phyloP scores from a whole-genome alignment of 345 rosid genomes.

The Mangifera indica region DNA sequence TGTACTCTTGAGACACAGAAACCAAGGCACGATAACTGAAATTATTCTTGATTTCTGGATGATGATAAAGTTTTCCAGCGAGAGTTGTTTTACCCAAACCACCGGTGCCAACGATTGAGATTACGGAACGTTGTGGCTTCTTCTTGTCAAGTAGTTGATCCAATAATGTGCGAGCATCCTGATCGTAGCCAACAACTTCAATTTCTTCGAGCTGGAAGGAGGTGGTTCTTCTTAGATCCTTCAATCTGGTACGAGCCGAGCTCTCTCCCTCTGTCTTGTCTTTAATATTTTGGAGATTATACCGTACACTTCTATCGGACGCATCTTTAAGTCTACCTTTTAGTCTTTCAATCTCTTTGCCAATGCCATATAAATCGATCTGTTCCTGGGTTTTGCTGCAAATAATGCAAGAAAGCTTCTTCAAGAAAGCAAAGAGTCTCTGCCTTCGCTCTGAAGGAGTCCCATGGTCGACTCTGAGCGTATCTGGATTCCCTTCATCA shows the following conservation, averaged over 20 bases:
- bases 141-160: background rate
- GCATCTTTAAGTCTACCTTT: slow-evolving; percentile 12
- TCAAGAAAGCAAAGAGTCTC: background rate
- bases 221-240: slow-evolving; percentile 23
- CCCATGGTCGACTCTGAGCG: too few relatives aligned
- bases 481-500: too few relatives aligned
- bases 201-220: background rate
- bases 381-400: background rate
- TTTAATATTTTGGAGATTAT: slow-evolving; percentile 18
- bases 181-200: background rate
- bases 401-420: slow-evolving; percentile 8
- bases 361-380: slow-evolving; percentile 18
- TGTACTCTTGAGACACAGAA: background rate
- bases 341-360: slow-evolving; percentile 6
- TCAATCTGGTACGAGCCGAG: background rate
- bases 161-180: background rate
- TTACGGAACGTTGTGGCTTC: background rate
- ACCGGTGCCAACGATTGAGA: background rate
- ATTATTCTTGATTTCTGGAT: background rate
- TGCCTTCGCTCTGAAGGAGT: too few relatives aligned
- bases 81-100: too few relatives aligned
- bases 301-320: slow-evolving; percentile 9
- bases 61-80: background rate
- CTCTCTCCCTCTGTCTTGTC: background rate
- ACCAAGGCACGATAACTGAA: background rate